Evolutionary conservation across 2,329 filamentous ascomycete genomes (phyloP), one percentile per base, ranked within the genome.

Genomic region (Fusarium torreyae): DNA sequence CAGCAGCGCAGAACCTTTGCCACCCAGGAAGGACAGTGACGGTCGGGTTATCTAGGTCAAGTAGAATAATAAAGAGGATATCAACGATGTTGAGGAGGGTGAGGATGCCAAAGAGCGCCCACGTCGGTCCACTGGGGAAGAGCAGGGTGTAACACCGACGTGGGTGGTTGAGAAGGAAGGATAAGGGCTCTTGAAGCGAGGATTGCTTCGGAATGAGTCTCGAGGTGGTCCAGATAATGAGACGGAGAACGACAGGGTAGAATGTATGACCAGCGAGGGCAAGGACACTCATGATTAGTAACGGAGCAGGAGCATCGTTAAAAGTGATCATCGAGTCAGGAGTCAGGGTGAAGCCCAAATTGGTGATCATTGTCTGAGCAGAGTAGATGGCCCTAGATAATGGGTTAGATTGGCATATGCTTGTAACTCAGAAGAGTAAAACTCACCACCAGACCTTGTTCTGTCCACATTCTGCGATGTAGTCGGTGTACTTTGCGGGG

Each of bases 121-220:
- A 90, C 0, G 88, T 90, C 10, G 87, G 84, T n/a, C 79, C 77
- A 33, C 83, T 82, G 0, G 88, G 88, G 69, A 91, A 91, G 5
- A 91, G 82, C 5, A 88, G 83, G 6, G 87, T 90, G 71, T 88
- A 91, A 69, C 88, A 90, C 8, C 89, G 81, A 45, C 88, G 83
- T 0, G 88, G 89, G 74, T 91, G 87, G 52, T 90, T 84, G 13
- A 91, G 83, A 1, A 91, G 79, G 66, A 90, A 91, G 2, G 80
- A 77, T 0, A 90, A 77, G 0, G 85, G 76, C 36, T 85, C 82
- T 3, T 78, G 77, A 48, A 81, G 82, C 1, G 76, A 71, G 0
- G 80, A 74, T 48, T 77, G 57, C 6, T 79, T 74, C 0, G 85
- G 83, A 1, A 81, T 74, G 5, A 84, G 53, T 67, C 84, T 87